Evolutionary conservation across 164 flowering plant species (phyloP).

Genomic region (Magnolia sinica): DNA sequence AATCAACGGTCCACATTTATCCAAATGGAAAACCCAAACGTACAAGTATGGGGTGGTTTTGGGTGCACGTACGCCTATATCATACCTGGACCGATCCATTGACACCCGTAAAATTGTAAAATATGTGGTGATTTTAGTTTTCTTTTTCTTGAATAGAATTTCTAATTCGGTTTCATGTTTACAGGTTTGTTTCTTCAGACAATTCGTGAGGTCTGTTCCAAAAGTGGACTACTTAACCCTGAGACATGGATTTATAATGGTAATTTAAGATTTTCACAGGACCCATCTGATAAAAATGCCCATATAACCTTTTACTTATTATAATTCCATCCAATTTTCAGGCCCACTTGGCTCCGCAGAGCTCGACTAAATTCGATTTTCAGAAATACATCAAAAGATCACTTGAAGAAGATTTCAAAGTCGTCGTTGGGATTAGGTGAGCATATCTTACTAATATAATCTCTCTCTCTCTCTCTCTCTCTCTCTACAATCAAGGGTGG

Average conservation of each 20-base stretch:
- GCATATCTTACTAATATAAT: neutral
- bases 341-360: constrained; percentile 87
- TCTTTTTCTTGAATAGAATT: too few species aligned
- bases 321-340: constrained; percentile 16
- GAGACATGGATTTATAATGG: constrained; percentile 80
- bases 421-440: constrained; percentile 79
- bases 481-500: too few species aligned
- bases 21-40: too few species aligned
- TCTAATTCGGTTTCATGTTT: neutral
- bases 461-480: too few species aligned
- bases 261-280: constrained; percentile 15
- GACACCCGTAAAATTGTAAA: too few species aligned
- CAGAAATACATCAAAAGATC: constrained; percentile 78
- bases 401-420: constrained; percentile 86
- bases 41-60: too few species aligned
- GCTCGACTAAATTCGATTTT: constrained; percentile 55
- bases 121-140: too few species aligned
- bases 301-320: neutral
- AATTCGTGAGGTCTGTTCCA: constrained; percentile 69
- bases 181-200: constrained; percentile 87
- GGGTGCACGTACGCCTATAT: too few species aligned
- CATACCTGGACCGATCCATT: too few species aligned
- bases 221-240: constrained; percentile 80
- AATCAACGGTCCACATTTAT: too few species aligned
- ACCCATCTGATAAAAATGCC: too few species aligned